Evolutionary conservation across 1,284 basidiomycete species (phyloP).

Genomic region (Stygiomarasmius scandens): DNA sequence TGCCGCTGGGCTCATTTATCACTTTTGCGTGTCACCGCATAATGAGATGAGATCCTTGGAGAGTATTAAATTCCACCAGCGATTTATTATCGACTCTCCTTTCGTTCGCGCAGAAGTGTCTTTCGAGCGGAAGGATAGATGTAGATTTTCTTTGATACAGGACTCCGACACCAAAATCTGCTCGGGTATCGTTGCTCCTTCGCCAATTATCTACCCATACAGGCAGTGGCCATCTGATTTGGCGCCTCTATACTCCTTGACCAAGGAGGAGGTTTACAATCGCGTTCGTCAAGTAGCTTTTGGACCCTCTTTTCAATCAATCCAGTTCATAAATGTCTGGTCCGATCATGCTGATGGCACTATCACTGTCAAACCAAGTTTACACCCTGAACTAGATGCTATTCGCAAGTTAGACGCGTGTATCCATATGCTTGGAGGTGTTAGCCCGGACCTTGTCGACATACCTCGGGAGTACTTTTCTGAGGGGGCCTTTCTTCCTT

Average conservation of each 20-base stretch:
- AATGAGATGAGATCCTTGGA: too few species aligned
- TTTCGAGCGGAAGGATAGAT: too few species aligned
- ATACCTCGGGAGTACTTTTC: too few species aligned
- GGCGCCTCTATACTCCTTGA: slow-evolving; percentile 23
- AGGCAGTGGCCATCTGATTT: background rate
- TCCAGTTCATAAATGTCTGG: slow-evolving; percentile 30
- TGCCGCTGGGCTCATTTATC: slow-evolving; percentile 32
- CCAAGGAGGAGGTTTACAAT: slow-evolving; percentile 27
- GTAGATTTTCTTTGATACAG: too few species aligned
- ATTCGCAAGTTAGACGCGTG: slow-evolving; percentile 37
- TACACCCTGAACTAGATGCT: slow-evolving; percentile 29
- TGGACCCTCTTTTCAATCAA: slow-evolving; percentile 35
- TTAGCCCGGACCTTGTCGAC: too few species aligned
- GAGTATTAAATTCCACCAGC: too few species aligned
- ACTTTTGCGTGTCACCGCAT: slow-evolving; percentile 28
- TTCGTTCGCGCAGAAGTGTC: too few species aligned
- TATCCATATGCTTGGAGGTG: slow-evolving; percentile 36
- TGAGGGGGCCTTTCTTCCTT: too few species aligned
- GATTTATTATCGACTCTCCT: too few species aligned
- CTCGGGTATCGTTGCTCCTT: background rate
- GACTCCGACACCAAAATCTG: background rate
- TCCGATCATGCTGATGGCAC: slow-evolving; percentile 31
- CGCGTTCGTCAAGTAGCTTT: slow-evolving; percentile 34
- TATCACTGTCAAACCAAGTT: slow-evolving; percentile 26
- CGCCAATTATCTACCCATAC: background rate